Percentiles rank a stretch among this genome's conserved stretches.
Evolutionary conservation across 78 protist genomes (phyloP).

Genomic region (Polysphondylium violaceum): DNA sequence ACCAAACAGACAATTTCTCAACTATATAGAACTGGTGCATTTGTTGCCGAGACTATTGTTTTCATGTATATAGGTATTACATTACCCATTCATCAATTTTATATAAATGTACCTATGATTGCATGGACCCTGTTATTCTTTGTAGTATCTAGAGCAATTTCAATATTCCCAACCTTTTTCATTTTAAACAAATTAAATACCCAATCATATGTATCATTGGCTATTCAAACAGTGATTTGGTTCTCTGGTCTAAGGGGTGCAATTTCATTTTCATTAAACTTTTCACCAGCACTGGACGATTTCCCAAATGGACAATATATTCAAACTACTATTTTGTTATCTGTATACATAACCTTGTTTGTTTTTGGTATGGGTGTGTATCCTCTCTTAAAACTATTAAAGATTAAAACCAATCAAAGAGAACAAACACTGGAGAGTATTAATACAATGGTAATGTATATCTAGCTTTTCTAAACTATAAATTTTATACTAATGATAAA

Average conservation of each 20-base stretch:
- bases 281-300: neutral
- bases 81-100: slow-evolving; percentile 20
- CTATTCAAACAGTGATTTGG: slow-evolving; percentile 75
- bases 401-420: slow-evolving; percentile 11
- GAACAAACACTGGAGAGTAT: neutral
- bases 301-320: neutral
- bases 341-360: slow-evolving; percentile 27
- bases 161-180: neutral
- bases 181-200: neutral
- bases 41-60: slow-evolving; percentile 41
- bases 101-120: neutral
- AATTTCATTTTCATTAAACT: slow-evolving; percentile 88
- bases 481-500: too few species aligned
- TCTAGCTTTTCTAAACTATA: neutral
- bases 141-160: slow-evolving; percentile 22
- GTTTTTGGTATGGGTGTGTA: slow-evolving; percentile 40
- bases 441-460: neutral
- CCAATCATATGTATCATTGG: neutral
- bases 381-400: slow-evolving; percentile 31
- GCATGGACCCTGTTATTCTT: slow-evolving; percentile 18
- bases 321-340: slow-evolving; percentile 18
- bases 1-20: slow-evolving; percentile 14
- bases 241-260: slow-evolving; percentile 93
- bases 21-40: slow-evolving; percentile 14
- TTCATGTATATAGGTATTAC: slow-evolving; percentile 53